These are phyloP conservation scores for Aspergillus clavatus DNA, from an alignment of 2,329 filamentous ascomycete genomes.

Conservation along the genomic window DNA sequence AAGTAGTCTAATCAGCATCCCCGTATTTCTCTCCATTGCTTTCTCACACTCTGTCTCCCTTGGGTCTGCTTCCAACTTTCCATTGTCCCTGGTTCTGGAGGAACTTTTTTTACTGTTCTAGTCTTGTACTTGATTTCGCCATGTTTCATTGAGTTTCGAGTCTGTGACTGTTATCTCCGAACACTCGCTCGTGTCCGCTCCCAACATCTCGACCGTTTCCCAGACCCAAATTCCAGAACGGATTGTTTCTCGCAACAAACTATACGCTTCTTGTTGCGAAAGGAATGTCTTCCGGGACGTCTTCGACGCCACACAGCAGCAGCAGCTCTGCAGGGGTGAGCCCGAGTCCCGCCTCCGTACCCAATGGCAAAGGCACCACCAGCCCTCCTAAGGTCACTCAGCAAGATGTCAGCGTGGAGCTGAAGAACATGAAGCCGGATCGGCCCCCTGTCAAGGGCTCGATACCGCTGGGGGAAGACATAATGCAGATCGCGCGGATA, in stretches of 20 bases:
- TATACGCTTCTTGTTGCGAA: neutral
- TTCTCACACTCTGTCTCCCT: neutral
- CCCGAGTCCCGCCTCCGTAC: slow-evolving; percentile 21
- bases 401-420: slow-evolving; percentile 33
- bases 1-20: neutral
- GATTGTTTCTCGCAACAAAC: neutral
- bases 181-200: neutral
- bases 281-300: slow-evolving; percentile 26
- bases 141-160: neutral
- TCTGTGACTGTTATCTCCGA: neutral
- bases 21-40: neutral
- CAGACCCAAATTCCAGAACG: neutral
- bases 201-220: neutral
- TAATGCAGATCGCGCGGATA: slow-evolving; percentile 90
- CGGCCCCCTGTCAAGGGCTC: slow-evolving; percentile 29
- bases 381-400: slow-evolving; percentile 30
- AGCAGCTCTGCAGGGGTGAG: slow-evolving; percentile 20
- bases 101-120: neutral
- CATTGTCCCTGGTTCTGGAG: too few species aligned
- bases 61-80: neutral
- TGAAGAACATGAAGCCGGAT: slow-evolving; percentile 34
- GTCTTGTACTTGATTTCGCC: neutral
- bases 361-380: slow-evolving; percentile 28
- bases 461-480: slow-evolving; percentile 61
- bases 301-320: slow-evolving; percentile 20